Percentiles rank a stretch among this genome's conserved stretches.
These are phyloP conservation scores for Coniferiporia sulphurascens DNA, from an alignment of 1,284 basidiomycete species.

Conservation along the genomic window DNA sequence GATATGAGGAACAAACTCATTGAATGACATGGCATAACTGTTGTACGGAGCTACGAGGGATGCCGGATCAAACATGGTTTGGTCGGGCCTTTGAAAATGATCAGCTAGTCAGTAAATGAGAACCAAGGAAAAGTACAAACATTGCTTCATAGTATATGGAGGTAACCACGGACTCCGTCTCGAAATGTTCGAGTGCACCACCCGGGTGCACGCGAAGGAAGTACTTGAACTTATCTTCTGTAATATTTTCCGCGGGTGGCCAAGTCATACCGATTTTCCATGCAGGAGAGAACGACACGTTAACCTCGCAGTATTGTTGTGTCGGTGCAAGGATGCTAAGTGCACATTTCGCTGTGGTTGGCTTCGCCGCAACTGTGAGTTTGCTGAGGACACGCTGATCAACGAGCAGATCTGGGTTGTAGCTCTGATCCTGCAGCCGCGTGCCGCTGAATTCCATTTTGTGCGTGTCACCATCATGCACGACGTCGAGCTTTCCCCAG, in stretches of 20 bases:
- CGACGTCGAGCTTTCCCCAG: constrained; percentile 78
- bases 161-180: constrained; percentile 24
- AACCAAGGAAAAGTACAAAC: constrained; percentile 17
- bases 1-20: constrained; percentile 72
- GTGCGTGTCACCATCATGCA: constrained; percentile 70
- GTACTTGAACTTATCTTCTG: constrained; percentile 70
- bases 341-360: constrained; percentile 67
- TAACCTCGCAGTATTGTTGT: constrained; percentile 72
- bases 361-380: constrained; percentile 64
- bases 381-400: constrained; percentile 71
- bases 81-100: constrained; percentile 13
- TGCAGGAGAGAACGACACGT: constrained; percentile 57
- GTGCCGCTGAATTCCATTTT: constrained; percentile 77
- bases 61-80: constrained; percentile 12
- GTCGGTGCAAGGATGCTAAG: constrained; percentile 64
- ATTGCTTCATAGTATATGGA: constrained; percentile 28
- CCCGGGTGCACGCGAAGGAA: constrained; percentile 65
- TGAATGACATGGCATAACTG: constrained; percentile 74
- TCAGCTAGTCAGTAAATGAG: neutral
- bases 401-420: constrained; percentile 61
- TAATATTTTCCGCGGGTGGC: constrained; percentile 65
- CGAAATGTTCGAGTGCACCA: constrained; percentile 27
- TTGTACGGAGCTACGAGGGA: constrained; percentile 60
- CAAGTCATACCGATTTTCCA: constrained; percentile 72
- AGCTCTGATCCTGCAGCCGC: constrained; percentile 55